phyloP scores from a whole-genome alignment of 1,284 basidiomycete species.

The Agroathelia rolfsii region DNA sequence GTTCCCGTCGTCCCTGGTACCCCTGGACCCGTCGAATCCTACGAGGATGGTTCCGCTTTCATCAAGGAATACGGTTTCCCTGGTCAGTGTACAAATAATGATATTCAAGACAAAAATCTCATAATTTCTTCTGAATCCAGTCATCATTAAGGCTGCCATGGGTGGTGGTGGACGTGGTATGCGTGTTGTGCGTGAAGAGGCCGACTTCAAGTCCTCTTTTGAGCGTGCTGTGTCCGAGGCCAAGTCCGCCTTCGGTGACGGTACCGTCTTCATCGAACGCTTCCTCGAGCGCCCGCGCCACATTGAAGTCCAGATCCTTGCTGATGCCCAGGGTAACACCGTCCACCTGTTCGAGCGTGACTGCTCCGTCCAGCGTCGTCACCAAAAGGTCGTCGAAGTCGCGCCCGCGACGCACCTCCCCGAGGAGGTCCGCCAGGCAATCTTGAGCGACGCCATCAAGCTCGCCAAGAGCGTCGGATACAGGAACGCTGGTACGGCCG shows the following conservation, averaged over 20 bases:
- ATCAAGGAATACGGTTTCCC: constrained; percentile 96
- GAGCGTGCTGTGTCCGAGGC: constrained; percentile 93
- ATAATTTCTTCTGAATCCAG: constrained; percentile 24
- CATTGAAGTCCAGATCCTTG: constrained; percentile 95
- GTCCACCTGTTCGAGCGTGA: constrained; percentile 98
- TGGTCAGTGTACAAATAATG: constrained; percentile 33
- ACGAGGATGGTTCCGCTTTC: constrained; percentile 79
- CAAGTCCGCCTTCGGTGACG: constrained; percentile 93
- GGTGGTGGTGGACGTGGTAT: constrained; percentile 98
- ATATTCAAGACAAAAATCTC: too few species aligned
- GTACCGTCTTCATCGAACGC: constrained; percentile 97
- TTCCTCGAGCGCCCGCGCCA: constrained; percentile 95
- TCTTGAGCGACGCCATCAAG: constrained; percentile 88
- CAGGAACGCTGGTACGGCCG: constrained; percentile 93
- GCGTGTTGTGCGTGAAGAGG: constrained; percentile 92
- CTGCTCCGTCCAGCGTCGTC: constrained; percentile 94
- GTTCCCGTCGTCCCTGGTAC: constrained; percentile 98
- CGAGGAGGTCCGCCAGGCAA: constrained; percentile 84
- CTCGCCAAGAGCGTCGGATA: constrained; percentile 89
- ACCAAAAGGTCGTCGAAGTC: constrained; percentile 99
- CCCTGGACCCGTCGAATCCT: constrained; percentile 82
- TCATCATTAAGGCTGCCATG: constrained; percentile 98
- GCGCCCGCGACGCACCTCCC: constrained; percentile 93
- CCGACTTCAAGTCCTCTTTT: constrained; percentile 86
- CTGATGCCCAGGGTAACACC: constrained; percentile 85